Conservation (phyloP, 2,329 filamentous ascomycete genomes). For the Diplodia mutila region DNA sequence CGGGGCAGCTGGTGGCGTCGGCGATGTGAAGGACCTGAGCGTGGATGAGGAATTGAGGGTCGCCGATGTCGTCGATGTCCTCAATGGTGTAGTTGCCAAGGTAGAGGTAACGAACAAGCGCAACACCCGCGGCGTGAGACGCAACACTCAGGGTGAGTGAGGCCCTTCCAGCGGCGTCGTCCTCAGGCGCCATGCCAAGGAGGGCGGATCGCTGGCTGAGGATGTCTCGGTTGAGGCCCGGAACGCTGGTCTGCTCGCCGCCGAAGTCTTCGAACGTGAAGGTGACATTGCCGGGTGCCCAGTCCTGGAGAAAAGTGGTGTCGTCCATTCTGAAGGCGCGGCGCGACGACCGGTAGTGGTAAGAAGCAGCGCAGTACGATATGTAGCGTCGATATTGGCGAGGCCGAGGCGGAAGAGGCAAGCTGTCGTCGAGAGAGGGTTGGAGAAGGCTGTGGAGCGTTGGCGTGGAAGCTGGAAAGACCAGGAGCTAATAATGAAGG, state of each 20-base stretch:
- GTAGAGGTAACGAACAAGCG: slow-evolving; percentile 50
- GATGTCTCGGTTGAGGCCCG: slow-evolving; percentile 37
- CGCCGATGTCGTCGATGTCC: slow-evolving; percentile 23
- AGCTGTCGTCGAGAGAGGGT: neutral
- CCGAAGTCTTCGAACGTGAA: slow-evolving; percentile 39
- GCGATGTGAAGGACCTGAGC: slow-evolving; percentile 47
- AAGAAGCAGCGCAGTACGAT: neutral
- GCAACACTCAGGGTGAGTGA: slow-evolving; percentile 46
- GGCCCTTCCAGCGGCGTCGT: slow-evolving; percentile 32
- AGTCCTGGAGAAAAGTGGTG: slow-evolving; percentile 26
- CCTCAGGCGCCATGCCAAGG: slow-evolving; percentile 47
- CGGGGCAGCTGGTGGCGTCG: slow-evolving; percentile 45
- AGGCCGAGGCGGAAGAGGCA: neutral
- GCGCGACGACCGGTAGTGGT: neutral
- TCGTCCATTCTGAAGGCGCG: neutral
- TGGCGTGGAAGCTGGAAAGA: neutral
- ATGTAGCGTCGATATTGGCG: neutral
- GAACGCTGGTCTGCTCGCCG: slow-evolving; percentile 34
- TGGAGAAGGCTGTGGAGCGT: too few species aligned
- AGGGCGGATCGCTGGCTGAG: slow-evolving; percentile 45
- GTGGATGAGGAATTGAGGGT: slow-evolving; percentile 44
- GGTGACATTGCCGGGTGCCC: slow-evolving; percentile 33
- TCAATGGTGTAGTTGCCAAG: slow-evolving; percentile 39
- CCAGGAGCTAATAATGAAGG: neutral
- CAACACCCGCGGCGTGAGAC: slow-evolving; percentile 37